phyloP scores from a whole-genome alignment of 768 basidiomycete genomes.

The Lyophyllum atratum region DNA sequence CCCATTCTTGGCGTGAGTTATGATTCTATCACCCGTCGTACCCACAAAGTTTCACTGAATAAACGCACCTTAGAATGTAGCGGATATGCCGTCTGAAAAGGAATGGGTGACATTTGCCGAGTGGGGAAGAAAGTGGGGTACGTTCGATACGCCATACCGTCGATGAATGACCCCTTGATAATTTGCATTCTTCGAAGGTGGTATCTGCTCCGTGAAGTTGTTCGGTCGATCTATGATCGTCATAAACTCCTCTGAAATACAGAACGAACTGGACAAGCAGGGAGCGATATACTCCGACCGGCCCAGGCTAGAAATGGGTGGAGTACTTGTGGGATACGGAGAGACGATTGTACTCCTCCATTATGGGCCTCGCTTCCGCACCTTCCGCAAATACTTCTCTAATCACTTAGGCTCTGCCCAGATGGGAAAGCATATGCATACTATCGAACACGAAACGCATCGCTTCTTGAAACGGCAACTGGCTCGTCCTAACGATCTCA shows the following conservation, averaged over 20 bases:
- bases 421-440: constrained; percentile 28
- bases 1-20: constrained; percentile 42
- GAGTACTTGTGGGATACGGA: constrained; percentile 50
- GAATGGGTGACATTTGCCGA: constrained; percentile 52
- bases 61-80: constrained; percentile 39
- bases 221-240: constrained; percentile 50
- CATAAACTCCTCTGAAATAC: constrained; percentile 42
- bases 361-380: constrained; percentile 46
- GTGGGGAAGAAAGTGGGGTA: constrained; percentile 56
- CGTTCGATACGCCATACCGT: constrained; percentile 2
- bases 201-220: constrained; percentile 37
- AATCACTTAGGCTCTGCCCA: constrained; percentile 36
- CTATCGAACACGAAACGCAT: constrained; percentile 33
- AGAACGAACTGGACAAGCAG: constrained; percentile 50
- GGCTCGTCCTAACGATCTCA: constrained; percentile 29
- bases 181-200: constrained; percentile 28
- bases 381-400: constrained; percentile 39
- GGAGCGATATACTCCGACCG: constrained; percentile 50
- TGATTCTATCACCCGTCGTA: constrained; percentile 20
- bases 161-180: constrained; percentile 41
- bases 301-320: constrained; percentile 50
- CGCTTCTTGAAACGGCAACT: constrained; percentile 37
- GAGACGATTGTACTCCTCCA: constrained; percentile 44
- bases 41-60: constrained; percentile 17
- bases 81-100: constrained; percentile 44